These are phyloP conservation scores for Mitragyna speciosa DNA, from an alignment of 257 asterid genomes.

Conservation along the genomic window DNA sequence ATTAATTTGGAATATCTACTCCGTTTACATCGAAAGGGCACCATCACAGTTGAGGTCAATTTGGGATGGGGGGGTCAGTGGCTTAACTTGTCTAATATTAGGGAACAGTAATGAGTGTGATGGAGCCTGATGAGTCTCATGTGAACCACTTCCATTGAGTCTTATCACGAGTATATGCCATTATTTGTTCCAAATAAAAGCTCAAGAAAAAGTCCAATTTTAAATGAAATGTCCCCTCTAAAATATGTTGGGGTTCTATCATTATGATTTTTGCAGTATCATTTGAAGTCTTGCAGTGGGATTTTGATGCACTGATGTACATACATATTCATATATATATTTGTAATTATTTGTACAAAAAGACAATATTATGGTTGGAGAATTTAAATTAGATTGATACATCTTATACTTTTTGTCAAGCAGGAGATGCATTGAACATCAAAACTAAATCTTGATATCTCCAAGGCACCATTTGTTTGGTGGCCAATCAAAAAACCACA, in stretches of 20 bases:
- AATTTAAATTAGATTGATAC: no score
- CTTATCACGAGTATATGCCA: slow-evolving; percentile 4
- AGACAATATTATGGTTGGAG: not conserved
- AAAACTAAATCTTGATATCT: not conserved
- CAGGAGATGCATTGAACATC: not conserved
- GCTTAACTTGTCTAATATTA: not conserved
- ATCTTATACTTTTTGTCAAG: no score
- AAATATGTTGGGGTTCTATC: not conserved
- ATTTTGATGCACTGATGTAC: not conserved
- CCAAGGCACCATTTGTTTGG: not conserved
- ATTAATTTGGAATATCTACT: not conserved
- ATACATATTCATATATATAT: no score
- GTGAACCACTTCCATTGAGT: not conserved
- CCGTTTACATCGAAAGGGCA: not conserved
- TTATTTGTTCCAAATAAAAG: not conserved
- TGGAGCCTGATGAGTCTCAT: not conserved
- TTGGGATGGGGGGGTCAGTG: not conserved
- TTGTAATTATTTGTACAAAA: no score
- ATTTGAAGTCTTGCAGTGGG: not conserved
- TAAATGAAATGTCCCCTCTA: not conserved
- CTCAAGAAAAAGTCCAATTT: not conserved
- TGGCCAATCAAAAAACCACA: no score
- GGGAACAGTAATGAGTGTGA: not conserved
- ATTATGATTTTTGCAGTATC: not conserved
- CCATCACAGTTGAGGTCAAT: not conserved